Base-by-base conservation (phyloP, 768 basidiomycete species). In the Auriculariales sp. region DNA sequence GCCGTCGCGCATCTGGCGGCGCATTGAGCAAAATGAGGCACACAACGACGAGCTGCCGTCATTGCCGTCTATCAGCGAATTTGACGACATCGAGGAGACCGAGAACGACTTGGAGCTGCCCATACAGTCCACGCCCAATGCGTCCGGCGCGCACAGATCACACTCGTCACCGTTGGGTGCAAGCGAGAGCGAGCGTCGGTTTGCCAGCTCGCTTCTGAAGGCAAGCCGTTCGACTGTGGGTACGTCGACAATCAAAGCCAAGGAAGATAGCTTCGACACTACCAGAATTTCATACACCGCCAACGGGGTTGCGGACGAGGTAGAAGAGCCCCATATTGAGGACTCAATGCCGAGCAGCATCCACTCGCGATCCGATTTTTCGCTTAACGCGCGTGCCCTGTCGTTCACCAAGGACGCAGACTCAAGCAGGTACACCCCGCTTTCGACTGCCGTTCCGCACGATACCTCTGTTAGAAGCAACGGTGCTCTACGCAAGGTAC, bases 1-100 rank as follows among this genome's bases (percentile, higher is more conserved):
- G 14, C 87, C 87, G 0, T 90, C 88, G 24, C 72, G 86, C 36
- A 79, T 91, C 58, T 85, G 81, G 82, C 74, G 87, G 27, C 75
- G 88, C 42, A 88, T 91, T 47, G 78, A 90, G 62, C 80, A 74
- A 0, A 68, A 74, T n/a, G 81, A 87, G 56, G 58, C 49, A 22
- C 44, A 57, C 32, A 76, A 78, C 52, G 64, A 69, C 54, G 84
- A 87, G 54, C 82, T 89, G 70, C 83, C 88, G 9, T 90, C 87
- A 28, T 68, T 91, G 2, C 87, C 87, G 2, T 85, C 84, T 3
- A 63, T 89, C 11, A 83, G 85, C 5, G 69, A 59, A 1, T 80
- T 83, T 58, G 84, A 88, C 28, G 77, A 83, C 56, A 19, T n/a
- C 6, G 48, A 25, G 6, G 42, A 46, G 15, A 19, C 61, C 3